Evolutionary conservation across 148 eudicot species (phyloP).

Genomic region (Chenopodium album): DNA sequence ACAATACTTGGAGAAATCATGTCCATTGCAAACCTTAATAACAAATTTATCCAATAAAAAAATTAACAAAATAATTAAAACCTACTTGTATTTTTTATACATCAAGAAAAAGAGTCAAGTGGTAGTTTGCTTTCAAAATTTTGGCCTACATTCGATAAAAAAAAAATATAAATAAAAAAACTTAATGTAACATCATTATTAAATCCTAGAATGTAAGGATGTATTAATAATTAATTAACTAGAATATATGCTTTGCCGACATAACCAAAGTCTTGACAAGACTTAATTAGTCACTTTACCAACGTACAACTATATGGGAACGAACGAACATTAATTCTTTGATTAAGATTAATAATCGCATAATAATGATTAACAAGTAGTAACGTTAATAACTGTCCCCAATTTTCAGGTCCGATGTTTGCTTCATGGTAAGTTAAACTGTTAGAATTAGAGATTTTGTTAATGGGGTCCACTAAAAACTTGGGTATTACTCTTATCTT

Average conservation of each 20-base stretch:
- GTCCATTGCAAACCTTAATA: too few species aligned
- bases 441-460: background rate
- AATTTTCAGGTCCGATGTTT: conserved; percentile 40
- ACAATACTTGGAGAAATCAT: too few species aligned
- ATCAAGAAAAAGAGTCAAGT: too few species aligned
- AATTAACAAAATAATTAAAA: too few species aligned
- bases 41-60: too few species aligned
- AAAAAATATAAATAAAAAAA: background rate
- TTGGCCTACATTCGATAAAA: background rate
- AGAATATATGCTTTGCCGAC: background rate
- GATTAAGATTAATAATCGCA: background rate
- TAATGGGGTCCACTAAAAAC: conserved; percentile 26
- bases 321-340: background rate
- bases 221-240: too few species aligned
- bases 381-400: background rate
- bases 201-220: background rate
- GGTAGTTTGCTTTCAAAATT: too few species aligned
- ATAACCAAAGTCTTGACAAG: background rate
- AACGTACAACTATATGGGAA: background rate
- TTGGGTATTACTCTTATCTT: conserved; percentile 48
- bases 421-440: conserved; percentile 29
- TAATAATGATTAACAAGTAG: background rate
- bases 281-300: background rate
- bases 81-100: too few species aligned
- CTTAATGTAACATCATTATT: too few species aligned